A percentile compares a stretch with the other conserved stretches of the same genome.
These are phyloP conservation scores for Trametes sp. DNA, from an alignment of 1,284 basidiomycete species.

Conservation along the genomic window DNA sequence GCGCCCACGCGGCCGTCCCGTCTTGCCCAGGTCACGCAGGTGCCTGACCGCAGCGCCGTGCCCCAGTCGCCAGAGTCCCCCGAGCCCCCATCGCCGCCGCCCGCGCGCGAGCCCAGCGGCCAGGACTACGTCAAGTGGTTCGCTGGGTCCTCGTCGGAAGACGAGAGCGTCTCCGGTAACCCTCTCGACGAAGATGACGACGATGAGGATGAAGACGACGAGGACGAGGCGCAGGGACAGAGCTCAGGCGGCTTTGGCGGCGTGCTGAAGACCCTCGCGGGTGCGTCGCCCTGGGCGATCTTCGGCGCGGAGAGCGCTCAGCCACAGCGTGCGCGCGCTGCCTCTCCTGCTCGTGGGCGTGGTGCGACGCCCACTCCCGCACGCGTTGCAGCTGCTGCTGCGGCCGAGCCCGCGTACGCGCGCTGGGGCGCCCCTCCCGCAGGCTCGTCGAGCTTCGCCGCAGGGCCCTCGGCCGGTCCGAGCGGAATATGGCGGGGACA, in stretches of 20 bases:
- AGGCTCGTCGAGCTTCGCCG: slow-evolving; percentile 5
- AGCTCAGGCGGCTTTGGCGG: slow-evolving; percentile 4
- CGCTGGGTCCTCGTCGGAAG: slow-evolving; percentile 31
- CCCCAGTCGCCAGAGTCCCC: slow-evolving; percentile 25
- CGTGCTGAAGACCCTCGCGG: slow-evolving; percentile 25
- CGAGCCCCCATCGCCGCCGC: slow-evolving; percentile 23
- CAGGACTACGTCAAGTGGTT: slow-evolving; percentile 31
- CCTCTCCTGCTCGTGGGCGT: slow-evolving; percentile 24
- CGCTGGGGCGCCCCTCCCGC: slow-evolving; percentile 9
- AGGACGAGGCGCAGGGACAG: neutral
- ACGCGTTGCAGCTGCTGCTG: slow-evolving; percentile 11
- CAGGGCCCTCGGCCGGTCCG: slow-evolving; percentile 9
- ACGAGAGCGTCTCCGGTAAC: slow-evolving; percentile 11
- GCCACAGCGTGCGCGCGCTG: slow-evolving; percentile 19
- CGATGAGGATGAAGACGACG: slow-evolving; percentile 24
- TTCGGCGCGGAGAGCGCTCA: slow-evolving; percentile 19
- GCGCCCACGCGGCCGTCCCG: slow-evolving; percentile 28
- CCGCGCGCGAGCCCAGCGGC: slow-evolving; percentile 22
- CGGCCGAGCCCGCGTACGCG: slow-evolving; percentile 10
- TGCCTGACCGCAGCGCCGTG: neutral
- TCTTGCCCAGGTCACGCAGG: slow-evolving; percentile 27
- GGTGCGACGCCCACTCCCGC: slow-evolving; percentile 21
- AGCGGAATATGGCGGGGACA: slow-evolving; percentile 15
- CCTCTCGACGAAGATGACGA: slow-evolving; percentile 25
- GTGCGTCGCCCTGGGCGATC: slow-evolving; percentile 29